These are phyloP conservation scores for Geotrichum carabidarum DNA, from an alignment of 1,139 yeast genomes.

Conservation along the genomic window DNA sequence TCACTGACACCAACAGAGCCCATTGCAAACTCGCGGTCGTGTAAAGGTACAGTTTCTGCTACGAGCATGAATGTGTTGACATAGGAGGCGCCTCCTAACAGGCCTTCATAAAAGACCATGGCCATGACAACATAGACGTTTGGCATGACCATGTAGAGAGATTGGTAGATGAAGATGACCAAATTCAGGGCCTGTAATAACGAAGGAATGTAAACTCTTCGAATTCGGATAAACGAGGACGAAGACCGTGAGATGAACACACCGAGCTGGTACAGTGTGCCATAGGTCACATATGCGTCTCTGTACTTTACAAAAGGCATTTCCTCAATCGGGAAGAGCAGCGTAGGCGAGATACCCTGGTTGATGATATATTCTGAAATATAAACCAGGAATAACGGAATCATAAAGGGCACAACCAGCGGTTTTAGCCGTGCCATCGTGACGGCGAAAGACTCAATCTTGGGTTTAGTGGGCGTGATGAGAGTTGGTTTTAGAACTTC, in stretches of 20 bases:
- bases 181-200: constrained; percentile 66
- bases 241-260: constrained; percentile 89
- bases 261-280: constrained; percentile 88
- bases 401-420: constrained; percentile 64
- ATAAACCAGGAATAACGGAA: constrained; percentile 79
- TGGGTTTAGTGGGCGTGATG: constrained; percentile 14
- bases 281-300: constrained; percentile 88
- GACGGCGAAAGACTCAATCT: constrained; percentile 14
- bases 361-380: constrained; percentile 82
- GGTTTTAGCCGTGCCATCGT: constrained; percentile 47
- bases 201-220: constrained; percentile 56
- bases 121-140: constrained; percentile 59
- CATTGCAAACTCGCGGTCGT: constrained; percentile 76
- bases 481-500: background rate
- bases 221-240: constrained; percentile 57
- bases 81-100: constrained; percentile 85
- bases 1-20: constrained; percentile 94
- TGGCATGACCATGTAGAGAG: constrained; percentile 55
- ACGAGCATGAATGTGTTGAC: constrained; percentile 82
- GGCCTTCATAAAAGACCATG: constrained; percentile 72
- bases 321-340: constrained; percentile 65
- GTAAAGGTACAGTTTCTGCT: constrained; percentile 52
- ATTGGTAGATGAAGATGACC: constrained; percentile 54
- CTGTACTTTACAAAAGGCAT: constrained; percentile 69
- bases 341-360: constrained; percentile 86